Evolutionary conservation across 352 stramenopile species (phyloP), one percentile per base, ranked within the genome.

Genomic region (Nannochloropsis limnetica): DNA sequence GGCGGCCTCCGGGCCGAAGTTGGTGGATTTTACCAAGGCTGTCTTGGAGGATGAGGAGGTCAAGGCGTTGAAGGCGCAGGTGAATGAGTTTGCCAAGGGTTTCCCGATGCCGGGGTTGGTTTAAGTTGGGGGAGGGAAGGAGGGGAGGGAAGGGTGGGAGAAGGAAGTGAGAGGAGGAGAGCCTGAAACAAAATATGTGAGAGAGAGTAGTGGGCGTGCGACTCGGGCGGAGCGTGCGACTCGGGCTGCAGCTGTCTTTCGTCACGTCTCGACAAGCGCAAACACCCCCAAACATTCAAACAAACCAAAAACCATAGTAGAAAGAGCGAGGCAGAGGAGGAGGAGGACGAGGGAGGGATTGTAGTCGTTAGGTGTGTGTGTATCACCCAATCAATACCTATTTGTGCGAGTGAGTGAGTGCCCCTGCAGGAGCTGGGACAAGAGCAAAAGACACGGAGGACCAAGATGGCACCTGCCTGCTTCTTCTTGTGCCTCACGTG

Each of bases 21-120:
- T 98, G 23, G 92, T 93, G 79, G 93, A 97, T 88, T 97, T 97
- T 83, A 87, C 95, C 61, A 91, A 91, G 83, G 89, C 91, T n/a
- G 88, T 97, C 11, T 86, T 93, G 20, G 85, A 37, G 9, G 90
- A 97, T 87, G 89, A 90, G 15, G 91, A 90, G 43, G 90, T 97
- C n/a, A 91, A 94, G 87, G 89, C 87, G 37, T 88, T 98, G 31
- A 90, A 90, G 87, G 84, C 90, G 32, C 91, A 97, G 44, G 94
- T 98, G 17, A 95, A 97, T 86, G 88, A 87, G n/a, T 96, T 98
- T 81, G 92, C 95, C 28, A 93, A 90, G 25, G 90, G 88, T 68
- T 98, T 98, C 87, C 92, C 94, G 84, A 98, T 98, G 95, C 95
- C 95, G 82, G 95, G 95, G 80, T 95, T 98, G 84, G 94, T 95